phyloP scores from a whole-genome alignment of 1,284 basidiomycete species.

The Xerocomus nothofagi region DNA sequence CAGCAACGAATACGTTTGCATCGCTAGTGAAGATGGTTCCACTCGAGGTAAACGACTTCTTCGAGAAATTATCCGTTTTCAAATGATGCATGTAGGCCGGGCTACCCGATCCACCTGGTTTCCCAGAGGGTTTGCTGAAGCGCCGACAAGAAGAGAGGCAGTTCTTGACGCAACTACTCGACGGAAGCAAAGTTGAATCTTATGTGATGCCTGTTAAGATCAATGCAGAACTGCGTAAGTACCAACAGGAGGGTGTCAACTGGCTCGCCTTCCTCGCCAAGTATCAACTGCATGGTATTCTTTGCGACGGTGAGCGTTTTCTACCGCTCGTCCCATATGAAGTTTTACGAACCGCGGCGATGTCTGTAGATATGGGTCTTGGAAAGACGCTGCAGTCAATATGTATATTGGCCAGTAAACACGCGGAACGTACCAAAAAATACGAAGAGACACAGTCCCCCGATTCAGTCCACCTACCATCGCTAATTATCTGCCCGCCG shows the following conservation, averaged over 20 bases:
- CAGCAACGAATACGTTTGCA: conserved; percentile 96
- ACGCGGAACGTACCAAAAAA: conserved; percentile 80
- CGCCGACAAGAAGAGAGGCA: conserved; percentile 87
- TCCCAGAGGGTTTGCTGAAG: conserved; percentile 87
- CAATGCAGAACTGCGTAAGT: conserved; percentile 94
- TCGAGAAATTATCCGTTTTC: not conserved
- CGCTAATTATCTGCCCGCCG: conserved; percentile 94
- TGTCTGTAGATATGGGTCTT: conserved; percentile 89
- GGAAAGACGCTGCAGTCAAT: conserved; percentile 99
- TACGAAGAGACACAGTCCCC: conserved; percentile 69
- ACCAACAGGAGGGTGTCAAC: conserved; percentile 98
- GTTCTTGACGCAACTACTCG: conserved; percentile 92
- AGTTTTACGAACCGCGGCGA: not conserved
- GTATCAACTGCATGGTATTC: conserved; percentile 96
- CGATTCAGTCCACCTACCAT: conserved; percentile 87
- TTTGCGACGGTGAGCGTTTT: conserved; percentile 84
- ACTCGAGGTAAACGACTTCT: conserved; percentile 69
- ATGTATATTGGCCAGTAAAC: conserved; percentile 94
- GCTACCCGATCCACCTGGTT: conserved; percentile 91
- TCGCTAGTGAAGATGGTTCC: conserved; percentile 99
- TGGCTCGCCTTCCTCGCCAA: conserved; percentile 98
- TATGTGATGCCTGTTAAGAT: conserved; percentile 88
- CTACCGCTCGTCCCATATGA: not conserved
- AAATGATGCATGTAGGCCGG: conserved; percentile 69
- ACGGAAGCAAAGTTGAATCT: conserved; percentile 92